These are phyloP conservation scores for Ceratobasidium sp. DNA, from an alignment of 1,284 basidiomycete species.

Conservation along the genomic window DNA sequence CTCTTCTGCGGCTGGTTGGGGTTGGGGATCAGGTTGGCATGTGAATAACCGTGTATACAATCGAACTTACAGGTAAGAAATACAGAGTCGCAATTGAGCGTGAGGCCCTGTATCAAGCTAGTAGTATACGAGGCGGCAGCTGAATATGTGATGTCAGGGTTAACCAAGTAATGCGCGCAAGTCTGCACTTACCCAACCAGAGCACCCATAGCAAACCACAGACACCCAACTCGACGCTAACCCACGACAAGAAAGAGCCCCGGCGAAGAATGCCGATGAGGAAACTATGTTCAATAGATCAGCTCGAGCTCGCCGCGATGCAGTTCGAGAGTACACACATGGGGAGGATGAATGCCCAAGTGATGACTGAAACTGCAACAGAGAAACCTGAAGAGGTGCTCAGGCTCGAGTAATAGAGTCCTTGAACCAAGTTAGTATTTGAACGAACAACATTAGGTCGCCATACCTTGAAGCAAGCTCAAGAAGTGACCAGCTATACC, in stretches of 20 bases:
- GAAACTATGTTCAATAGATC: not conserved
- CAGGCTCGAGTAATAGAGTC: conserved; percentile 5
- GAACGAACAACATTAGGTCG: too few species aligned
- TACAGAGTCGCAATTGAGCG: conserved; percentile 33
- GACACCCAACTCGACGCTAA: conserved; percentile 35
- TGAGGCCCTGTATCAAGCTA: conserved; percentile 9
- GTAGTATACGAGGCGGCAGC: conserved; percentile 32
- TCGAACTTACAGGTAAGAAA: not conserved
- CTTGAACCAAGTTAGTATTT: not conserved
- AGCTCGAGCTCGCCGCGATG: not conserved
- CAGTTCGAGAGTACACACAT: not conserved
- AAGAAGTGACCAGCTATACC: conserved; percentile 31
- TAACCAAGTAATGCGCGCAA: not conserved
- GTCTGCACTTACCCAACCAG: conserved; percentile 38
- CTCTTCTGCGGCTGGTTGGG: conserved; percentile 33
- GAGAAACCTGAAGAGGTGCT: conserved; percentile 25
- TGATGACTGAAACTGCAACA: conserved; percentile 11
- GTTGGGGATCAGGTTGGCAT: not conserved
- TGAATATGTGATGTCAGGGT: not conserved
- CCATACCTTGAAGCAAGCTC: conserved; percentile 21
- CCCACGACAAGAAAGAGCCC: conserved; percentile 37
- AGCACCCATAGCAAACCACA: conserved; percentile 39
- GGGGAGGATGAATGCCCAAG: conserved; percentile 22
- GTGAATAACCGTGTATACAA: not conserved
- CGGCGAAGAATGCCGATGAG: conserved; percentile 25